Evolutionary conservation across 2,329 filamentous ascomycete genomes (phyloP).

Genomic region (Pseudogymnoascus sp.): DNA sequence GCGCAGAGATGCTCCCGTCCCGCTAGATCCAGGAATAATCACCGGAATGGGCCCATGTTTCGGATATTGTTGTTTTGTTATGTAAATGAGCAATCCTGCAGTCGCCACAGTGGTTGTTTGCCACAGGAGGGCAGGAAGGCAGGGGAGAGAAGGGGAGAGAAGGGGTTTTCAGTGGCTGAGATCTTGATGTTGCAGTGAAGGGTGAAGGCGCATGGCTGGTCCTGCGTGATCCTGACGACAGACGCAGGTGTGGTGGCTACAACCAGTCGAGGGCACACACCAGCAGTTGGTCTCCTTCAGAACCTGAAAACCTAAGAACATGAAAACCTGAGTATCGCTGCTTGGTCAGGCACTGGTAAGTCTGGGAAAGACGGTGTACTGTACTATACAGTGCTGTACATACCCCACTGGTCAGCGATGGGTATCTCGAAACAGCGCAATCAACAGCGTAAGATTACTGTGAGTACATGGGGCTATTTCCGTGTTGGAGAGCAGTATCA

Average conservation of each 20-base stretch:
- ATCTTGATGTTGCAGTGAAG: not conserved
- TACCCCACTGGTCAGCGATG: not conserved
- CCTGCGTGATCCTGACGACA: not conserved
- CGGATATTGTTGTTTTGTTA: not conserved
- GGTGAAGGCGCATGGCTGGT: not conserved
- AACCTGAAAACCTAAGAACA: not conserved
- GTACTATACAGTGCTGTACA: not conserved
- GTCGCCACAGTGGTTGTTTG: not conserved
- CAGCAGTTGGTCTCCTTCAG: not conserved
- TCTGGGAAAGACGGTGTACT: not conserved
- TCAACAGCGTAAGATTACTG: not conserved
- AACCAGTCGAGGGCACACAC: not conserved
- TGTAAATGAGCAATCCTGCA: not conserved
- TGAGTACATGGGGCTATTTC: not conserved
- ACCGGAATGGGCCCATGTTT: constrained; percentile 4
- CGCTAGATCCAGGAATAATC: constrained; percentile 1
- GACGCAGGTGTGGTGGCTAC: not conserved
- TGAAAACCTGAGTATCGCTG: not conserved
- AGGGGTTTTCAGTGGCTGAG: not conserved
- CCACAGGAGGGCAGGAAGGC: not conserved
- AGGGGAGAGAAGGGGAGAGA: not conserved
- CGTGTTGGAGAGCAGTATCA: not conserved
- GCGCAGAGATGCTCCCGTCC: not conserved
- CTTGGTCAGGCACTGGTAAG: not conserved
- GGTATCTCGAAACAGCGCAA: not conserved